Evolutionary conservation across 2,329 filamentous ascomycete species (phyloP).

Genomic region (Aspergillus pseudonomiae): DNA sequence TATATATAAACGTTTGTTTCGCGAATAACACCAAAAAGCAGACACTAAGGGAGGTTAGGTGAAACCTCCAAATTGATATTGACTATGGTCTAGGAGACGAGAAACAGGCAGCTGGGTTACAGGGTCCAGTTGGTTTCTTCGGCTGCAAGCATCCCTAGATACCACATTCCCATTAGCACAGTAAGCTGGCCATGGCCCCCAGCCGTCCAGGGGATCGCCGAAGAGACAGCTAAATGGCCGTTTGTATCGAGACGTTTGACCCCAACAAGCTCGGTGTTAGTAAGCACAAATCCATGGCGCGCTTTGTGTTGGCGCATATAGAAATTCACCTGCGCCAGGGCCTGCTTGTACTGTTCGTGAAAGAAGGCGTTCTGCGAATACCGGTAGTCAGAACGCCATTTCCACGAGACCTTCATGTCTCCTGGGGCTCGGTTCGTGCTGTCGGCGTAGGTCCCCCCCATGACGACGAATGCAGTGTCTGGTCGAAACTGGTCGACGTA

Average conservation of each 20-base stretch:
- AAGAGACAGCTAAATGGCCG: slow-evolving; percentile 16
- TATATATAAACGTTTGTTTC: too few species aligned
- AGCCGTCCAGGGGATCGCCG: slow-evolving; percentile 12
- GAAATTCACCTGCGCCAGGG: slow-evolving; percentile 21
- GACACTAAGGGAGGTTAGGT: too few species aligned
- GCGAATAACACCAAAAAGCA: too few species aligned
- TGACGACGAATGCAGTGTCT: slow-evolving; percentile 16
- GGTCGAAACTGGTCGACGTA: slow-evolving; percentile 17
- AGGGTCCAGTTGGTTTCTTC: slow-evolving; percentile 11
- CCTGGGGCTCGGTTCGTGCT: slow-evolving; percentile 17
- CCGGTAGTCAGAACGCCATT: slow-evolving; percentile 14
- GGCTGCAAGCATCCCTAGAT: slow-evolving; percentile 22
- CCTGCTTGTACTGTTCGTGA: slow-evolving; percentile 16
- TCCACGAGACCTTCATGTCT: slow-evolving; percentile 21
- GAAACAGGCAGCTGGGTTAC: not conserved
- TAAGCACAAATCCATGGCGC: slow-evolving; percentile 16
- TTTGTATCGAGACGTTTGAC: slow-evolving; percentile 15
- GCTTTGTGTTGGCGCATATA: slow-evolving; percentile 20
- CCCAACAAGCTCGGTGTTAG: slow-evolving; percentile 13
- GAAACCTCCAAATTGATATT: too few species aligned
- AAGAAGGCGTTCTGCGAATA: slow-evolving; percentile 1
- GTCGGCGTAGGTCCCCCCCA: slow-evolving; percentile 2
- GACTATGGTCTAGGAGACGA: too few species aligned
- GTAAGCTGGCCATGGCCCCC: slow-evolving; percentile 14
- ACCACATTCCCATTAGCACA: slow-evolving; percentile 18